phyloP scores from a whole-genome alignment of 2,329 filamentous ascomycete genomes.

The Phaeosphaeria sp. region DNA sequence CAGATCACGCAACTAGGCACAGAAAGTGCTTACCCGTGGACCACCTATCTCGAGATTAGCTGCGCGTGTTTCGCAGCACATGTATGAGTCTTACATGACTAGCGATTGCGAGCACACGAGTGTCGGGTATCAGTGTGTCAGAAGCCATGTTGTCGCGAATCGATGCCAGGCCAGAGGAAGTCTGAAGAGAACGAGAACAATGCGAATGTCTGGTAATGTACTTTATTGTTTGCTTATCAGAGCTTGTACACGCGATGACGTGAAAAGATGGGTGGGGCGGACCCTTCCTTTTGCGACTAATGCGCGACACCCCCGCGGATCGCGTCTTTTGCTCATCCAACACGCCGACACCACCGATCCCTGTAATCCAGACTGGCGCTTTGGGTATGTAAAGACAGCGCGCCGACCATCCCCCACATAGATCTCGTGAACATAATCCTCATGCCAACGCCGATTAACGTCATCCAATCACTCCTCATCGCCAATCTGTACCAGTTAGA shows the following conservation, averaged over 20 bases:
- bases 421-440: conserved; percentile 36
- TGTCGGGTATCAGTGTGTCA: conserved; percentile 62
- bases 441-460: conserved; percentile 26
- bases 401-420: conserved; percentile 30
- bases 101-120: conserved; percentile 82
- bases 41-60: conserved; percentile 62
- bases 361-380: conserved; percentile 27
- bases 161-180: neutral
- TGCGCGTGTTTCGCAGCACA: conserved; percentile 13
- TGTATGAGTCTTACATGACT: conserved; percentile 79
- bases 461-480: conserved; percentile 63
- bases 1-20: neutral
- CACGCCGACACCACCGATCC: conserved; percentile 14
- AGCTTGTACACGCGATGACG: conserved; percentile 43
- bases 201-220: conserved; percentile 17
- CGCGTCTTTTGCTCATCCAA: conserved; percentile 26
- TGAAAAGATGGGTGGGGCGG: conserved; percentile 36
- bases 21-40: conserved; percentile 69
- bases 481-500: conserved; percentile 67
- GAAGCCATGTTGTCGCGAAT: conserved; percentile 29
- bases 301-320: conserved; percentile 22
- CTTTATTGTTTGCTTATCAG: conserved; percentile 45
- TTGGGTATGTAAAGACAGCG: conserved; percentile 36
- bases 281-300: conserved; percentile 23
- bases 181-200: neutral